Evolutionary conservation across 2,329 filamentous ascomycete genomes (phyloP), one percentile per base, ranked within the genome.

Genomic region (Aspergillus flavus): DNA sequence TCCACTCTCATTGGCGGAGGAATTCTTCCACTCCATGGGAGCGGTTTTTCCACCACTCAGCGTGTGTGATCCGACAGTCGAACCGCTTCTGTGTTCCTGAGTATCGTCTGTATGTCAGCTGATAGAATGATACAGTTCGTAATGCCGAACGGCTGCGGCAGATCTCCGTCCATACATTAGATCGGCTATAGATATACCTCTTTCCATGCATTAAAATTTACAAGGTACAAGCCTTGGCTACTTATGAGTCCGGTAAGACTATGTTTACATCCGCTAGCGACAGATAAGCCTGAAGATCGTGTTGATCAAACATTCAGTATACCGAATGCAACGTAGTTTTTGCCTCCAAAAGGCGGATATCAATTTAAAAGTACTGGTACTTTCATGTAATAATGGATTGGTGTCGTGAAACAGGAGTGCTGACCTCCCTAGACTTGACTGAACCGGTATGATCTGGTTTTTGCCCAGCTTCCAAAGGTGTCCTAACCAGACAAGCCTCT

Each of bases 401-500:
- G 19, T 34, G 28, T 34, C 28, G 19, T 52, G 10, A 52, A 34
- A 6, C 48, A 52, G 28, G 28, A 52, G 28, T 32, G 19, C 28
- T 52, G 21, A 10, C 28, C 19, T n/a, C 26, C 28, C 19, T 32
- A 32, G 19, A n/a, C 28, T 32, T 10, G n/a, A 32, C 34, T 30
- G 11, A 36, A 6, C 32, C 19, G 28, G 32, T 12, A 36, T 23
- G 6, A 54, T 16, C n/a, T 34, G 28, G 30, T 16, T 26, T 21
- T 46, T 6, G 53, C 34, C 16, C 32, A 59, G 21, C 41, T n/a
- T n/a, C 26, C 34, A 28, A 9, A 28, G n/a, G 39, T 19, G 23
- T 30, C 56, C 64, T 82, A 92, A 57, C 88, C 87, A 23, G 91
- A 91, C 64, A 97, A 82, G 2, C 94, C 94, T 66, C 93, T 85